phyloP scores from a whole-genome alignment of 768 basidiomycete species.

The Tricholoma sp. region DNA sequence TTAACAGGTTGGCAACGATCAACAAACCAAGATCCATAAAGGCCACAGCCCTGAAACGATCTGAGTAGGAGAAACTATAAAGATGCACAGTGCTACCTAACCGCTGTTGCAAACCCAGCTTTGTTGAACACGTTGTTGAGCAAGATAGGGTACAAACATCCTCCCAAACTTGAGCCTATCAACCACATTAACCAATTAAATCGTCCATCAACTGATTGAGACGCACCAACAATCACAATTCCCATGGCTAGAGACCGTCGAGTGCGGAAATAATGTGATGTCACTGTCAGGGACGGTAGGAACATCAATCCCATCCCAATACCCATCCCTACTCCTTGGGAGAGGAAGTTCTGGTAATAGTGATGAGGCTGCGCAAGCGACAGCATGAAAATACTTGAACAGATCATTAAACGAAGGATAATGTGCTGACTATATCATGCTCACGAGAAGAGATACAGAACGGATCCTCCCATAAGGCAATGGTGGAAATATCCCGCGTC shows the following conservation, averaged over 20 bases:
- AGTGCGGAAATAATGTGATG: slow-evolving; percentile 48
- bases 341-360: slow-evolving; percentile 48
- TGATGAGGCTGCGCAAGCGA: slow-evolving; percentile 42
- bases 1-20: slow-evolving; percentile 36
- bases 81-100: slow-evolving; percentile 27
- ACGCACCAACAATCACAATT: slow-evolving; percentile 43
- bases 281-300: slow-evolving; percentile 45
- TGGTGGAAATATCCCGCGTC: slow-evolving; percentile 48
- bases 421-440: slow-evolving; percentile 7
- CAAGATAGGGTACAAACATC: slow-evolving; percentile 47
- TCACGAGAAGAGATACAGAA: slow-evolving; percentile 40
- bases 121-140: slow-evolving; percentile 41
- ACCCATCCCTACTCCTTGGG: slow-evolving; percentile 54
- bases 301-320: slow-evolving; percentile 53
- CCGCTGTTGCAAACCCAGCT: slow-evolving; percentile 37
- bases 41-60: slow-evolving; percentile 33
- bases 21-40: slow-evolving; percentile 43
- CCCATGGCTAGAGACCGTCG: slow-evolving; percentile 52
- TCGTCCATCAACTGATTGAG: background rate
- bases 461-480: slow-evolving; percentile 30
- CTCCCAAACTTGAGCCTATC: slow-evolving; percentile 42
- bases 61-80: slow-evolving; percentile 19
- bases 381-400: slow-evolving; percentile 43
- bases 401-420: background rate
- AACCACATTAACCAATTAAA: background rate